phyloP scores from a whole-genome alignment of 108 stramenopile species.

The Discostella stelligeroides region DNA sequence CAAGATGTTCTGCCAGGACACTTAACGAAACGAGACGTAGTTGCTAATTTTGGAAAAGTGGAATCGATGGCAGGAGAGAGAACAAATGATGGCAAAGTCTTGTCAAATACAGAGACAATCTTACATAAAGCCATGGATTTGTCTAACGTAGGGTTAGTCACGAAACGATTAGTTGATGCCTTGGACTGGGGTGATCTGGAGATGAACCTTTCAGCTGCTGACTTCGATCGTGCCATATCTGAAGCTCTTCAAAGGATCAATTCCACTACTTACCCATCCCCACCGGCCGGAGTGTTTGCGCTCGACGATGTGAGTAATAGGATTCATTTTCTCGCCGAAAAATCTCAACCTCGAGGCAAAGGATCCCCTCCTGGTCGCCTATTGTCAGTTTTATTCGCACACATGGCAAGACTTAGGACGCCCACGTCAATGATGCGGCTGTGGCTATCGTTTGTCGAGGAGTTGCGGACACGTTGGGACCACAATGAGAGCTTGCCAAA shows the following conservation, averaged over 20 bases:
- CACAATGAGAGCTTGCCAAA: constrained; percentile 76
- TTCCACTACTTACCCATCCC: constrained; percentile 52
- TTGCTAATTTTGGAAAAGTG: constrained; percentile 54
- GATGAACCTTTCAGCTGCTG: constrained; percentile 19
- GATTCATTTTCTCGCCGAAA: background rate
- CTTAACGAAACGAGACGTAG: constrained; percentile 58
- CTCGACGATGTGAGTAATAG: constrained; percentile 7
- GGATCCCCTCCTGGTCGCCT: constrained; percentile 80
- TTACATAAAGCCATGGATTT: constrained; percentile 38
- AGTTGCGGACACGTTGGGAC: constrained; percentile 77
- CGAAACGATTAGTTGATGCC: constrained; percentile 67
- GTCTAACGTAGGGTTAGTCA: constrained; percentile 57
- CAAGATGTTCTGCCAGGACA: constrained; percentile 68
- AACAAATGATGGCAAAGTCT: constrained; percentile 40
- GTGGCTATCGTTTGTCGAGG: constrained; percentile 75
- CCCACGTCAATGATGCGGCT: constrained; percentile 76
- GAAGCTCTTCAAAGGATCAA: constrained; percentile 33
- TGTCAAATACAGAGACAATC: constrained; percentile 27
- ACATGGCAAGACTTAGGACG: constrained; percentile 71
- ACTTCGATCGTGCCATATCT: constrained; percentile 30
- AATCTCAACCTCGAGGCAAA: constrained; percentile 46
- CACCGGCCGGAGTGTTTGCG: constrained; percentile 57
- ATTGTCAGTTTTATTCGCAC: constrained; percentile 82
- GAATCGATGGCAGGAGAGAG: constrained; percentile 22
- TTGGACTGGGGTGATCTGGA: constrained; percentile 77